A percentile compares a stretch with the other conserved stretches of the same genome.
These are phyloP conservation scores for Nitzschia sp. DNA, from an alignment of 108 stramenopile genomes.

Conservation along the genomic window DNA sequence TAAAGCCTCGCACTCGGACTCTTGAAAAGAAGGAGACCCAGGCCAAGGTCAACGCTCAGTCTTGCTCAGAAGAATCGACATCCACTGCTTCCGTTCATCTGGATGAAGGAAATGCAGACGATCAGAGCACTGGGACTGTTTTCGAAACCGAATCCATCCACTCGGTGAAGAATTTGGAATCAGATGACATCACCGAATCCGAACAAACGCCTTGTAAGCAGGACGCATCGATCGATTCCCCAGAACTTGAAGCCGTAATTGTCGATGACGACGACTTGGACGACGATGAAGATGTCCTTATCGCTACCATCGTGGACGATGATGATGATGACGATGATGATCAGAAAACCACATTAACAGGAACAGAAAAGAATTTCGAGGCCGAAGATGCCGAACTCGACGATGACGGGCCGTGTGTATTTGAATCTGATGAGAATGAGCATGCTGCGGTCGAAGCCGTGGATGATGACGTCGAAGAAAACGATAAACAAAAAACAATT, in stretches of 20 bases:
- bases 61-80: not conserved
- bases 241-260: slow-evolving; percentile 24
- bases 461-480: not conserved
- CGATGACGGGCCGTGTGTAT: no score
- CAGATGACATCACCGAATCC: no score
- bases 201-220: no score
- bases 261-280: slow-evolving; percentile 31
- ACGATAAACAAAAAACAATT: not conserved
- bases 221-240: slow-evolving; percentile 1
- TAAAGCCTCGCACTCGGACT: not conserved
- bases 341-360: not conserved
- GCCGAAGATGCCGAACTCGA: no score
- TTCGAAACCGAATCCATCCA: no score
- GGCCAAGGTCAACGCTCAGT: not conserved
- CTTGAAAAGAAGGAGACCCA: not conserved
- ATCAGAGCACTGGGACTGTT: no score
- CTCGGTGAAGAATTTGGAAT: no score
- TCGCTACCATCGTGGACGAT: slow-evolving; percentile 34
- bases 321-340: slow-evolving; percentile 6
- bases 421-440: not conserved
- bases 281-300: slow-evolving; percentile 28
- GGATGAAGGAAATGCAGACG: no score
- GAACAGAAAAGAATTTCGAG: not conserved
- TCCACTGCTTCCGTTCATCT: not conserved
- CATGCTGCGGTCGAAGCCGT: not conserved